Evolutionary conservation across 106 monocot species (phyloP), one percentile per base, ranked within the genome.

Genomic region (Dendrobium officinale): DNA sequence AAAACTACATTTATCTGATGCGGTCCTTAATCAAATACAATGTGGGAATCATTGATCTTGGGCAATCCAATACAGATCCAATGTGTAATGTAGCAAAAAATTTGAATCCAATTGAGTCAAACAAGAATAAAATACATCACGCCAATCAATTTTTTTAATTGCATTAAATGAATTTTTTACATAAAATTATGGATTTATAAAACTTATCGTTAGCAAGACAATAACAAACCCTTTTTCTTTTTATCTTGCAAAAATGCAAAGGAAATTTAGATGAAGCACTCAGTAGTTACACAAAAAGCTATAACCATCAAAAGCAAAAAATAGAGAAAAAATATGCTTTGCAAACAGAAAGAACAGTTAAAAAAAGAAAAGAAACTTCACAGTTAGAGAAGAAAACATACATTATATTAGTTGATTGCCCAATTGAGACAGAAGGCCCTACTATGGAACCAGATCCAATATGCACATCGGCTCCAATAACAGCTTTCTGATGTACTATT

Each of bases 361-460:
- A 43, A 43, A 8, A 31, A 44, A 43, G 20, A 43, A 74, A 43
- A 20, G 0, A 43, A 43, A 44, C 19, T 2, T 16, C 8, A 48
- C 13, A 76, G 20, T 76, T 42, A 76, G 24, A 49, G 49, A 49
- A 76, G 51, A 79, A 78, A 77, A 13, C 79, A 47, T 86, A 95
- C 98, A 91, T 89, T 20, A 95, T 78, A 79, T 83, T 91, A 24
- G 99, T 90, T 10, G 93, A 93, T 41, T 86, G 76, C 17, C 93
- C 91, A 31, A 99, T 79, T 16, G 87, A 86, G 20, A 92, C 95
- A 44, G 87, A 91, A 82, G 92, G 90, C 67, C 99, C 99, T 13
- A 99, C 84, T 59, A 99, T 67, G 18, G 99, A 66, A 19, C 99
- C 99, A 42, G 99, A 99, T 27, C 91, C 95, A 83, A 99, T 80